Conservation (phyloP, 345 rosid species). For the Angophora floribunda region DNA sequence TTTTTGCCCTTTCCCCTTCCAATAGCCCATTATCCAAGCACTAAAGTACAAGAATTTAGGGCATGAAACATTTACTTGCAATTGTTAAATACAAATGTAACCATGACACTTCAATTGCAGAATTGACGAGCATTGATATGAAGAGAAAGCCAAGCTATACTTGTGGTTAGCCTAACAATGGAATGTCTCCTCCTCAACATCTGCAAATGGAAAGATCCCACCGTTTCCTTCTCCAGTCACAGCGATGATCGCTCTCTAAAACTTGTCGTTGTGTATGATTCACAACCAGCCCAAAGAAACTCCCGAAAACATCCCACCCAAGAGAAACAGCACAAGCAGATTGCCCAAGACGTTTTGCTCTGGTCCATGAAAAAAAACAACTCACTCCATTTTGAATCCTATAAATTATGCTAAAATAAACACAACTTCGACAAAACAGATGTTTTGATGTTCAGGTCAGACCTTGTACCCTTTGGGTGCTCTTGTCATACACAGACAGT, state of each 20-base stretch:
- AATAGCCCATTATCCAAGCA: not conserved
- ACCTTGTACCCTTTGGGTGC: slow-evolving; percentile 95
- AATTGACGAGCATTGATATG: not conserved
- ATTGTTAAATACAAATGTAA: not conserved
- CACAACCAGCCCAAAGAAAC: slow-evolving; percentile 76
- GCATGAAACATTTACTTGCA: not conserved
- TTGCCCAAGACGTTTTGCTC: slow-evolving; percentile 92
- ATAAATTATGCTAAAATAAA: not conserved
- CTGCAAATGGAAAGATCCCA: not conserved
- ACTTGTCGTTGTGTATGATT: slow-evolving; percentile 45
- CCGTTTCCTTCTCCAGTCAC: not conserved
- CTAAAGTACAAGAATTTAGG: not conserved
- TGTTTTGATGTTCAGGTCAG: not conserved
- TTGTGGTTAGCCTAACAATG: too few species aligned
- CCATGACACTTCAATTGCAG: not conserved
- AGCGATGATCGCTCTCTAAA: not conserved
- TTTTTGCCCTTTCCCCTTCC: not conserved
- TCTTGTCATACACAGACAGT: slow-evolving; percentile 62
- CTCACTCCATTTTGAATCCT: not conserved
- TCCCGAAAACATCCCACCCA: slow-evolving; percentile 65
- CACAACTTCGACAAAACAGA: too few species aligned
- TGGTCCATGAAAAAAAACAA: slow-evolving; percentile 46
- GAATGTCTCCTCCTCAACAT: not conserved
- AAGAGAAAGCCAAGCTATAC: not conserved
- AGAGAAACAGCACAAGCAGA: slow-evolving; percentile 51